These are phyloP conservation scores for Rhizopus arrhizus DNA, from an alignment of 371 early-diverging fungal species.

Conservation along the genomic window DNA sequence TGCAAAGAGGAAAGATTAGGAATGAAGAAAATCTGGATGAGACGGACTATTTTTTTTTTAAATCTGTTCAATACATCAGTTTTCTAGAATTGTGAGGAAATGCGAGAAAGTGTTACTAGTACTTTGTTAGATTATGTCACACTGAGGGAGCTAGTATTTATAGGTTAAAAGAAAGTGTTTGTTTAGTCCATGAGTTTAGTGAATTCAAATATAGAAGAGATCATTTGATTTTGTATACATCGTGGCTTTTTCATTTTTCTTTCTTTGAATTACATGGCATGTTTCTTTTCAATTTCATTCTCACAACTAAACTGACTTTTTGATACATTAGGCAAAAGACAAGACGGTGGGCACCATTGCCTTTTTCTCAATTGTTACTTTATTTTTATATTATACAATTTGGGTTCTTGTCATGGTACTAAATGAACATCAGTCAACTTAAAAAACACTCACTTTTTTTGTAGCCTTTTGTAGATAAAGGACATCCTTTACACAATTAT, in stretches of 20 bases:
- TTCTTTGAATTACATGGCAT: not conserved
- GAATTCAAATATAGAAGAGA: no score
- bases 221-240: no score
- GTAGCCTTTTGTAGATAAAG: conserved; percentile 91
- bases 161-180: no score
- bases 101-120: no score
- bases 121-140: no score
- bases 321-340: conserved; percentile 57
- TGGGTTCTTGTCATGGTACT: conserved; percentile 87
- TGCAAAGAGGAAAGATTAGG: conserved; percentile 14
- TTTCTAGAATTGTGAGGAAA: no score
- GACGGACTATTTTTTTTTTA: no score
- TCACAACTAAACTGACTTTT: not conserved
- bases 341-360: conserved; percentile 79
- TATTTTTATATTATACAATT: conserved; percentile 87
- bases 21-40: no score
- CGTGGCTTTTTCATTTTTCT: no score
- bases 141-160: no score
- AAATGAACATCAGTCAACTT: not conserved
- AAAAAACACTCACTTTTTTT: not conserved
- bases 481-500: conserved; percentile 75
- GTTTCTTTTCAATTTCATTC: not conserved
- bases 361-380: conserved; percentile 65
- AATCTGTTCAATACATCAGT: no score
- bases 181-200: no score